Base-by-base conservation (phyloP, 2,329 filamentous ascomycete genomes). In the Saccharata proteae region DNA sequence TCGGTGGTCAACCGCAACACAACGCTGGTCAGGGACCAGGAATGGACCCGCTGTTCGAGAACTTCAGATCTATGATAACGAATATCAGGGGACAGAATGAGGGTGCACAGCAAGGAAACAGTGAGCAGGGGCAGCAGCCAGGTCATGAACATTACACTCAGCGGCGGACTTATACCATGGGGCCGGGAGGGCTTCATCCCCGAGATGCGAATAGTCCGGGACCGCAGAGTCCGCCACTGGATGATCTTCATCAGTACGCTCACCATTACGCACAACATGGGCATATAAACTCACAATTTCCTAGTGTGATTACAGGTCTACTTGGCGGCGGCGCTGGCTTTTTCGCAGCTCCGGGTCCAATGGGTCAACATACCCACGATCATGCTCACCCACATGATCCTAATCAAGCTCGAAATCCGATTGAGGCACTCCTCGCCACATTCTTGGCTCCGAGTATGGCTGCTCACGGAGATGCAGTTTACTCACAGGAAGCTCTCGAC, bases 401-500 rank as follows among this genome's bases (percentile, higher is more conserved):
- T n/a, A n/a, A n/a, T n/a, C n/a, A n/a, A n/a, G 42, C 41, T 5
- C 28, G 41, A 8, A 40, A 48, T 35, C 63, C 67, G 1, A 51
- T 70, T 30, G 57, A 63, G 16, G 52, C 52, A 4, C 49, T 71
- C 13, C 53, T 71, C 21, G 41, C 44, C 13, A 41, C 45, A n/a
- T 12, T 38, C 4, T 42, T 53, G 24, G 43, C 50, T 17, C 46
- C 43, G 9, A 47, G 45, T 7, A 37, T 32, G 18, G 58, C 52
- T 10, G 46, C 50, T 11, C 65, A 71, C 36, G 82, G 85, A 13
- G 88, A 96, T 53, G 82, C 77, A 6, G 88, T 93, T 1, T 92
- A 88, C 52, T 80, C 80, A 0, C 83, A 96, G 55, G 85, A 93
- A 58, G 86, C 81, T 3, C 63, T 96, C 18, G 88, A 98, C 51